Evolutionary conservation across 2,329 filamentous ascomycete species (phyloP).

Genomic region (Ambrosiella cleistominuta): DNA sequence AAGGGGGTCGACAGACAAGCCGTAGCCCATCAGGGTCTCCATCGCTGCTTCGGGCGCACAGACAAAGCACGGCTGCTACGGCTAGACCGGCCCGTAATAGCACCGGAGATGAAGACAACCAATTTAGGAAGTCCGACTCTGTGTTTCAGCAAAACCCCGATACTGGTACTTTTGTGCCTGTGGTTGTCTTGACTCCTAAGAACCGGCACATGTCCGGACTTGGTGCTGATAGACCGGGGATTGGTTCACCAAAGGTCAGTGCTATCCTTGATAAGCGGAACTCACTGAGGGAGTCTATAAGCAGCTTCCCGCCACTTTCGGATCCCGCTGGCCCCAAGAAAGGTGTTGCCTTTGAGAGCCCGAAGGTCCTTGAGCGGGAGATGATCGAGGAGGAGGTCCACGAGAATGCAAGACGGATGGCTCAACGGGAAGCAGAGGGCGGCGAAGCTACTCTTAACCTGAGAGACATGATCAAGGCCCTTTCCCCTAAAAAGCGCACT

Average conservation of each 20-base stretch:
- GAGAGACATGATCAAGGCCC: constrained; percentile 58
- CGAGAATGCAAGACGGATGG: constrained; percentile 39
- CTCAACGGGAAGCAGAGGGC: constrained; percentile 34
- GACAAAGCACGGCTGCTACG: constrained; percentile 6
- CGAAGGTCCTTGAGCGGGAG: constrained; percentile 41
- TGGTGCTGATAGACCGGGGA: constrained; percentile 50
- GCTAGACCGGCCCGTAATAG: not conserved
- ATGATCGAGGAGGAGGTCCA: constrained; percentile 39
- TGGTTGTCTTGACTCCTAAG: constrained; percentile 45
- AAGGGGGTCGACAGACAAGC: not conserved
- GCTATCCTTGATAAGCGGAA: constrained; percentile 52
- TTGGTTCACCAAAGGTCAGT: constrained; percentile 59
- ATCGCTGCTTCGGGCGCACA: constrained; percentile 9
- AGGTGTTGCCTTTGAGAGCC: constrained; percentile 47
- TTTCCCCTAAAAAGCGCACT: constrained; percentile 57
- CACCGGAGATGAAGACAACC: not conserved
- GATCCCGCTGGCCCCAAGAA: constrained; percentile 24
- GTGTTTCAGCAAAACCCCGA: constrained; percentile 36
- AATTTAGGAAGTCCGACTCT: not conserved
- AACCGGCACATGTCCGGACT: constrained; percentile 40
- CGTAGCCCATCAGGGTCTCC: constrained; percentile 10
- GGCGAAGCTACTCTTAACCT: constrained; percentile 47
- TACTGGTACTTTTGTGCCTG: constrained; percentile 43
- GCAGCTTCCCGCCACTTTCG: not conserved
- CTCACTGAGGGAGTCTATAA: constrained; percentile 45